These are phyloP conservation scores for Lichtheimia hyalospora DNA, from an alignment of 371 early-diverging fungal genomes.

Conservation along the genomic window DNA sequence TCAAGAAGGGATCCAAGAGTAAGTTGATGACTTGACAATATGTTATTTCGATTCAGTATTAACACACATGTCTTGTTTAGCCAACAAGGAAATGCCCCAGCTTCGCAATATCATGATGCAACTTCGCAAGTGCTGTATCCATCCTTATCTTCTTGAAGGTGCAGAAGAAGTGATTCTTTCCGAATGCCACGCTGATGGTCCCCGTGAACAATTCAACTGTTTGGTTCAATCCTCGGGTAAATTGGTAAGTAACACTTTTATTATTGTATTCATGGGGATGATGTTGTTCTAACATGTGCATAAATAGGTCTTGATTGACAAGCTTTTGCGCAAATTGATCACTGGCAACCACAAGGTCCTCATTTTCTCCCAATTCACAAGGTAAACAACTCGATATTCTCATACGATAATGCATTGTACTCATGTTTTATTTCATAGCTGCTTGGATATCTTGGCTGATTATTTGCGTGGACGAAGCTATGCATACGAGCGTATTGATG, in stretches of 20 bases:
- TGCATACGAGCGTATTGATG: constrained; percentile 90
- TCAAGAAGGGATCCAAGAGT: constrained; percentile 66
- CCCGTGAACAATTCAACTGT: constrained; percentile 72
- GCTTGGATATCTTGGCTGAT: constrained; percentile 89
- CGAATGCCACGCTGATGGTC: constrained; percentile 57
- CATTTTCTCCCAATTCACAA: constrained; percentile 95
- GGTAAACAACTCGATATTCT: constrained; percentile 9
- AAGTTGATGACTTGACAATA: constrained; percentile 6
- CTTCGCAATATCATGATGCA: constrained; percentile 73
- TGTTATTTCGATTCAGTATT: not conserved
- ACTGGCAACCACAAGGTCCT: constrained; percentile 88
- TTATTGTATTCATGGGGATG: not conserved
- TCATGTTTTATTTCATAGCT: constrained; percentile 18
- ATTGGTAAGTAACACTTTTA: constrained; percentile 36
- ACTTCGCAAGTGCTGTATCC: constrained; percentile 86
- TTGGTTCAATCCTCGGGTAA: constrained; percentile 90
- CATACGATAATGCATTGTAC: not conserved
- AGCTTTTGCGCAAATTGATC: constrained; percentile 79
- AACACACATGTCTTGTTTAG: constrained; percentile 8
- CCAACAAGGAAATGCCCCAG: constrained; percentile 64
- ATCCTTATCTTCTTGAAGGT: constrained; percentile 82
- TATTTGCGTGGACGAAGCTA: constrained; percentile 79
- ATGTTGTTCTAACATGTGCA: not conserved
- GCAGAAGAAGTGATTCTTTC: constrained; percentile 83
- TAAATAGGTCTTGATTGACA: constrained; percentile 71